Base-by-base conservation (phyloP, 441 rosid genomes). In the Gossypium schwendimanii region DNA sequence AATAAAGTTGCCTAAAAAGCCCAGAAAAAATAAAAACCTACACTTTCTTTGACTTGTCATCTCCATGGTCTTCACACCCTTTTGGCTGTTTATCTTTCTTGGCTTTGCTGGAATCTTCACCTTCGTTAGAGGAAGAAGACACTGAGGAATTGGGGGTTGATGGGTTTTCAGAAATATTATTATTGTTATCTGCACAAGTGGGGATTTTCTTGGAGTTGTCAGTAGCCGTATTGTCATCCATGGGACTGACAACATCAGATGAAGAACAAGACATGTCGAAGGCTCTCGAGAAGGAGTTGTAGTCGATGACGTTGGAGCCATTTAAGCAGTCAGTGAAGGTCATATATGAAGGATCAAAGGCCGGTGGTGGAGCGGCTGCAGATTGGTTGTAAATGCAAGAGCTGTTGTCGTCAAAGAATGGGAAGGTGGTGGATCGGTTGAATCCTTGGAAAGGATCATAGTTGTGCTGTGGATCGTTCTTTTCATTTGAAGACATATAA, bases 191-290 rank as follows among this genome's bases (percentile, higher is more conserved):
- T 7, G 33, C 70, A 61, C 28, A 54, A 28, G 33, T 63, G n/a
- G 71, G 63, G 54, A 71, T 59, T 59, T 73, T 81, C 69, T 74
- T 54, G 76, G 71, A 53, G 63, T 73, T 57, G 9, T 55, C 12
- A 3, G 52, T 55, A 9, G 31, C 12, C 23, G 57, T 26, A 33
- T 39, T 63, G 47, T 81, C 81, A 31, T 84, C 82, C 26, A 76
- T 70, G 7, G 84, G 78, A 71, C 62, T 72, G 9, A 83, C 75
- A 8, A 84, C 86, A 72, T 87, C 89, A 15, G 96, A 81, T 3
- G 92, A 82, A 17, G 94, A 87, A 47, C 85, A 85, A 58, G 92
- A 84, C 61, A 84, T 21, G 80, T 80, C 87, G 33, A 89, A 86
- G 69, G 86, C 88, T 71, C 59, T 83, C 0, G 88, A 75, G 5